These are phyloP conservation scores for Bonnemaisonia californica DNA, from an alignment of 31 red algal genomes.

Conservation along the genomic window DNA sequence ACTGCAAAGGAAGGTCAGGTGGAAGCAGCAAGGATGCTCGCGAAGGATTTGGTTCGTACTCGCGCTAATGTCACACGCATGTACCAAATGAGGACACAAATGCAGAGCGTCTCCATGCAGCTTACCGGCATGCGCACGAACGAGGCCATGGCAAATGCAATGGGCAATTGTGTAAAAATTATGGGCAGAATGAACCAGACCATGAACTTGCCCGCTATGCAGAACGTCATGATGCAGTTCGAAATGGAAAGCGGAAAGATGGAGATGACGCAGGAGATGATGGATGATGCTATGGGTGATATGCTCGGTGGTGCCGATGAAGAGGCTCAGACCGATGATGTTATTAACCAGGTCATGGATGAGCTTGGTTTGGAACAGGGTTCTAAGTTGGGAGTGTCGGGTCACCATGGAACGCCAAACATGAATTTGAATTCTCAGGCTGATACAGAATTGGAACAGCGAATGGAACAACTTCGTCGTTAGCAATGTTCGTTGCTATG, in stretches of 20 bases:
- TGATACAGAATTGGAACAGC: constrained; percentile 6
- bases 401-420: constrained; percentile 5
- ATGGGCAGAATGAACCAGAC: constrained; percentile 92
- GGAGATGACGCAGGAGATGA: constrained; percentile 98
- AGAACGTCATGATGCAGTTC: constrained; percentile 93
- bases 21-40: constrained; percentile 83
- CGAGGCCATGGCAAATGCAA: constrained; percentile 88
- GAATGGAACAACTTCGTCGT: constrained; percentile 31
- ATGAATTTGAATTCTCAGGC: background rate
- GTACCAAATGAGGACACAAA: constrained; percentile 94
- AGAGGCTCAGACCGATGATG: constrained; percentile 85
- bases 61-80: constrained; percentile 78
- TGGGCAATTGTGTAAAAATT: constrained; percentile 87
- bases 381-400: constrained; percentile 56
- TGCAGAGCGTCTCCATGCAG: constrained; percentile 95
- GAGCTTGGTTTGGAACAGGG: constrained; percentile 89
- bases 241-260: constrained; percentile 90
- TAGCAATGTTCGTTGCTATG: background rate
- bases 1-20: constrained; percentile 87
- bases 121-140: constrained; percentile 84
- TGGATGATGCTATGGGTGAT: constrained; percentile 93
- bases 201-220: constrained; percentile 94
- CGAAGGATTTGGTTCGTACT: constrained; percentile 92
- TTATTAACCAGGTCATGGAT: constrained; percentile 94
- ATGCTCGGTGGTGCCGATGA: constrained; percentile 87